A percentile compares a stretch with the other conserved stretches of the same genome.
Conservation (phyloP, 768 basidiomycete species). For the Cystofilobasidium macerans region DNA sequence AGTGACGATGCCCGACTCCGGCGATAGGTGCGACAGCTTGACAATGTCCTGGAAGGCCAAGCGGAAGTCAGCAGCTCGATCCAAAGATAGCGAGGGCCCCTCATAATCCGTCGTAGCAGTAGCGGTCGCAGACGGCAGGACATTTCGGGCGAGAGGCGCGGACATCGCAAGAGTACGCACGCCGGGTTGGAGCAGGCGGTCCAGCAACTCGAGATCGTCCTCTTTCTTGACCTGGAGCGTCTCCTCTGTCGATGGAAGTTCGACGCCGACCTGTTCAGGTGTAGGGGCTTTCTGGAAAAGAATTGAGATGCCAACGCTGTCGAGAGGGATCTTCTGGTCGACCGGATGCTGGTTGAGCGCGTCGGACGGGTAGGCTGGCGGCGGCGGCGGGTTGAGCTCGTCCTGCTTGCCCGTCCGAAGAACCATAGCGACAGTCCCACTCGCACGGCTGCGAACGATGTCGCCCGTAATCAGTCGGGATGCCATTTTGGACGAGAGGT, state of each 20-base stretch:
- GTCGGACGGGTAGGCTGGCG: conserved; percentile 1
- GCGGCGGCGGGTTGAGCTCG: not conserved
- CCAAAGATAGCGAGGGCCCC: no score
- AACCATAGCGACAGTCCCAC: conserved; percentile 12
- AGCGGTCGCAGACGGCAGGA: no score
- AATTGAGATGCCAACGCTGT: conserved; percentile 5
- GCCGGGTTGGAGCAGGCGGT: conserved; percentile 16
- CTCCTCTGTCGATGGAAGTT: not conserved
- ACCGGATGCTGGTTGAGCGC: conserved; percentile 5
- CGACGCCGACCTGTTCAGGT: not conserved
- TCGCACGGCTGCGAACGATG: conserved; percentile 2
- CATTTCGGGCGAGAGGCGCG: no score
- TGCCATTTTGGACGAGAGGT: not conserved
- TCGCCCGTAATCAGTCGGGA: conserved; percentile 9
- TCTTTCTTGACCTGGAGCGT: conserved; percentile 13
- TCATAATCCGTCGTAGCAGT: no score
- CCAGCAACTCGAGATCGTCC: conserved; percentile 2
- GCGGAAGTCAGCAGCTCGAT: no score
- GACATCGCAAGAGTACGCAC: not conserved
- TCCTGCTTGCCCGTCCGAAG: conserved; percentile 12
- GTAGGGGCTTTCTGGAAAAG: not conserved
- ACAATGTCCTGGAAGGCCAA: conserved; percentile 16
- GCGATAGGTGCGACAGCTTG: conserved; percentile 4
- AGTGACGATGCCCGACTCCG: conserved; percentile 61
- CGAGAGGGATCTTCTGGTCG: conserved; percentile 1